Conservation (phyloP, 495 filamentous ascomycete species). For the Pseudevernia furfuracea region DNA sequence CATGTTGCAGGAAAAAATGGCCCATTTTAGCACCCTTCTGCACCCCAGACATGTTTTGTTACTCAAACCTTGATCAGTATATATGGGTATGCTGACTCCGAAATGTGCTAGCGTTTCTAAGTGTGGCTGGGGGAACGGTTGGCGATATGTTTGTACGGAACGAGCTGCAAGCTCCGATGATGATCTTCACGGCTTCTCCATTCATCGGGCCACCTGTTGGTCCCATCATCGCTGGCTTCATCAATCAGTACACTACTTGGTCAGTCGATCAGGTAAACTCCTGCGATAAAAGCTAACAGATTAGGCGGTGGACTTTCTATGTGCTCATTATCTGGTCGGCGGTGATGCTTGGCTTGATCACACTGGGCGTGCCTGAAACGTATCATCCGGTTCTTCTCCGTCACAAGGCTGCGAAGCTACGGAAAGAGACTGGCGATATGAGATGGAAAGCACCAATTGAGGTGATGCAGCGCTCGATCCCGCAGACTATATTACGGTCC, state of each 20-base stretch:
- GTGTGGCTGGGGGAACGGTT: constrained; percentile 84
- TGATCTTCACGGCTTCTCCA: constrained; percentile 72
- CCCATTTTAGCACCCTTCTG: no score
- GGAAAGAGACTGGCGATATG: constrained; percentile 70
- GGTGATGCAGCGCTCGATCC: constrained; percentile 61
- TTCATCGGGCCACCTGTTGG: constrained; percentile 56
- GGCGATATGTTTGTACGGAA: constrained; percentile 77
- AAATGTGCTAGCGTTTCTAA: no score
- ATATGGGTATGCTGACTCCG: no score
- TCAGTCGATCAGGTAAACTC: constrained; percentile 23
- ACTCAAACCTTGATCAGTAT: no score
- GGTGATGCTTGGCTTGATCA: constrained; percentile 51
- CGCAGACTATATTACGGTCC: constrained; percentile 59
- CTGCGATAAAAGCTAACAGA: constrained; percentile 5
- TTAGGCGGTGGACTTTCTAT: constrained; percentile 81
- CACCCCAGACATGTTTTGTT: no score
- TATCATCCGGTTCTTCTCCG: constrained; percentile 74
- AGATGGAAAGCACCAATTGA: constrained; percentile 77
- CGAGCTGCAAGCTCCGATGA: constrained; percentile 68
- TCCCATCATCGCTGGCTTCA: constrained; percentile 53
- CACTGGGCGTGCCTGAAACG: constrained; percentile 79
- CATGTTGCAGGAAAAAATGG: no score
- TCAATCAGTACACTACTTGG: constrained; percentile 73
- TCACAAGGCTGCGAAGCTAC: constrained; percentile 61
- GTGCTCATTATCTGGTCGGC: constrained; percentile 75